Conservation (phyloP, 306 rosid species). For the Dicorynia guianensis region DNA sequence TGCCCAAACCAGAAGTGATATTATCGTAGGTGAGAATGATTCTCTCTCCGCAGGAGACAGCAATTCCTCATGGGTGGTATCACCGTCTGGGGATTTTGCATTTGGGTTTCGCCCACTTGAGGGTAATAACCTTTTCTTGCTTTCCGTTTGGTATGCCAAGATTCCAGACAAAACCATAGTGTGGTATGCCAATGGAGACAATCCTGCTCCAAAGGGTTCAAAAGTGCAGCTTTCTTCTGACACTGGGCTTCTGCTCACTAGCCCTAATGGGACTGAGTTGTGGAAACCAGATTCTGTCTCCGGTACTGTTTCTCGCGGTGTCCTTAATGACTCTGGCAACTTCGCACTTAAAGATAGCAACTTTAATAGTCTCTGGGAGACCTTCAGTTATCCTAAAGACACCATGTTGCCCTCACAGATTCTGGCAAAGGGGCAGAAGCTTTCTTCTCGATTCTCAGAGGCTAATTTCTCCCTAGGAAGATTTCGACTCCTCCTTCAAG, state of each 20-base stretch:
- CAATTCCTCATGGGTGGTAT: slow-evolving; percentile 53
- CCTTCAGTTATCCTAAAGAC: slow-evolving; percentile 47
- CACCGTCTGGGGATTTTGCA: slow-evolving; percentile 67
- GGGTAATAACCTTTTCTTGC: slow-evolving; percentile 39
- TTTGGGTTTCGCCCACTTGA: slow-evolving; percentile 58
- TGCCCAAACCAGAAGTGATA: slow-evolving; percentile 42
- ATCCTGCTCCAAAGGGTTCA: slow-evolving; percentile 51
- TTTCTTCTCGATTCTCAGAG: slow-evolving; percentile 43
- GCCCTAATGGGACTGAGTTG: slow-evolving; percentile 31
- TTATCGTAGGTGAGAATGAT: slow-evolving; percentile 33
- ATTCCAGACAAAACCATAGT: slow-evolving; percentile 49
- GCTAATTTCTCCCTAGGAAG: slow-evolving; percentile 47
- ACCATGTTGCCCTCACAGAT: slow-evolving; percentile 60
- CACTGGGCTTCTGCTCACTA: slow-evolving; percentile 47
- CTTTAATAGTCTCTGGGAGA: slow-evolving; percentile 50
- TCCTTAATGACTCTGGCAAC: slow-evolving; percentile 55
- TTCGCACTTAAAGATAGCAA: slow-evolving; percentile 44
- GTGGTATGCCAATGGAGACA: slow-evolving; percentile 55
- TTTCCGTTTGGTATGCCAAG: slow-evolving; percentile 62
- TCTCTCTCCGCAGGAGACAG: slow-evolving; percentile 40
- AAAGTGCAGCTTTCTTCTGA: slow-evolving; percentile 44
- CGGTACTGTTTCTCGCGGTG: slow-evolving; percentile 24
- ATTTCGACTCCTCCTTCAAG: slow-evolving; percentile 47
- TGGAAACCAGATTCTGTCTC: slow-evolving; percentile 28
- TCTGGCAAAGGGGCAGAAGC: slow-evolving; percentile 34